A percentile compares a stretch with the other conserved stretches of the same genome.
phyloP scores from a whole-genome alignment of 2,329 filamentous ascomycete genomes.

The Colletotrichum sidae region DNA sequence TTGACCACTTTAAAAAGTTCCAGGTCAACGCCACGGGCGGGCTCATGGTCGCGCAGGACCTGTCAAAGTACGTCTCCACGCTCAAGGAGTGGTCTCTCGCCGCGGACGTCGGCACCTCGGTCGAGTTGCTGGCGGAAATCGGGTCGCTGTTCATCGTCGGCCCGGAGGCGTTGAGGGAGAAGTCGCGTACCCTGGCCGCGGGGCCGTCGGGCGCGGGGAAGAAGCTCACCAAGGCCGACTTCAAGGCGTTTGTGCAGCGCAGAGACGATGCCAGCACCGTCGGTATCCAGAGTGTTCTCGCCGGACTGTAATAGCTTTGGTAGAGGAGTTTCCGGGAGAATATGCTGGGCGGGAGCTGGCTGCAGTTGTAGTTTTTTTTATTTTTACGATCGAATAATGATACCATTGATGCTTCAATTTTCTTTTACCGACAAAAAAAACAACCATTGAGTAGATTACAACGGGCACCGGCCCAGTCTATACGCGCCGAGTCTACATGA shows the following conservation, averaged over 20 bases:
- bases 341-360: not conserved
- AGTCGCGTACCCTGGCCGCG: slow-evolving; percentile 69
- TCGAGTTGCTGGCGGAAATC: slow-evolving; percentile 92
- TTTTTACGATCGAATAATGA: slow-evolving; percentile 6
- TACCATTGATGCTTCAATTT: not conserved
- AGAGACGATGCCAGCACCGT: slow-evolving; percentile 85
- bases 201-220: slow-evolving; percentile 57
- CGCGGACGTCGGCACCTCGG: slow-evolving; percentile 73
- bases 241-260: slow-evolving; percentile 86
- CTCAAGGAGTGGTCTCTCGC: slow-evolving; percentile 84
- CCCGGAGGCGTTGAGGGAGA: slow-evolving; percentile 79
- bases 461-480: not conserved
- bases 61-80: slow-evolving; percentile 90
- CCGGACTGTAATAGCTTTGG: slow-evolving; percentile 59
- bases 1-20: slow-evolving; percentile 96
- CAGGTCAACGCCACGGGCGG: slow-evolving; percentile 92
- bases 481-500: not conserved
- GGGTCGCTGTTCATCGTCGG: slow-evolving; percentile 96
- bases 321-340: not conserved
- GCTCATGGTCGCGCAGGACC: slow-evolving; percentile 95
- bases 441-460: not conserved
- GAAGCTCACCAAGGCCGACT: slow-evolving; percentile 74
- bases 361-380: slow-evolving; percentile 5
- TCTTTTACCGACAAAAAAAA: not conserved
- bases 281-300: slow-evolving; percentile 86